These are phyloP conservation scores for Clonostachys byssicola DNA, from an alignment of 2,329 filamentous ascomycete species.

Conservation along the genomic window DNA sequence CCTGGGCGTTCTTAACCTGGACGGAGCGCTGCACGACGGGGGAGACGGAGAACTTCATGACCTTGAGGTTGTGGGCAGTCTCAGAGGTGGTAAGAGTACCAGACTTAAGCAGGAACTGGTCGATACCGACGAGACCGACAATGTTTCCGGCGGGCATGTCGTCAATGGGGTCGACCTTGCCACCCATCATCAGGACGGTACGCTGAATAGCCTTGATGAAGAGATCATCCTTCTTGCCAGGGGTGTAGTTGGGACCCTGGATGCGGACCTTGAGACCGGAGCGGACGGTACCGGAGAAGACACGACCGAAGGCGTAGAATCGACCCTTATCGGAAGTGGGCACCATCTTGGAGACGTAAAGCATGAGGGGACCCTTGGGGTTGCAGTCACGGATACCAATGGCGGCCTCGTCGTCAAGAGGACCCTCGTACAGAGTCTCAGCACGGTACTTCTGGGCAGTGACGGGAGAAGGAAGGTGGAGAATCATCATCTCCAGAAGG, in stretches of 20 bases:
- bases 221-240: constrained; percentile 97
- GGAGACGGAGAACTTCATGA: constrained; percentile 99
- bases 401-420: constrained; percentile 83
- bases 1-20: constrained; percentile 99
- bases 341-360: constrained; percentile 99
- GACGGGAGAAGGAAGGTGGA: constrained; percentile 93
- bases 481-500: constrained; percentile 99
- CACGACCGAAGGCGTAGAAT: constrained; percentile 99
- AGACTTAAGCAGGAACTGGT: constrained; percentile 99
- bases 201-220: constrained; percentile 99
- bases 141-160: constrained; percentile 99
- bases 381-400: constrained; percentile 98
- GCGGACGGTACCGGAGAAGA: constrained; percentile 96
- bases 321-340: constrained; percentile 99
- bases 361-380: constrained; percentile 96
- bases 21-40: constrained; percentile 98
- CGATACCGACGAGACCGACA: constrained; percentile 97
- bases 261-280: constrained; percentile 99
- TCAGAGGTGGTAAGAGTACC: constrained; percentile 98
- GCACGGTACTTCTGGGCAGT: constrained; percentile 97
- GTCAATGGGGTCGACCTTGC: constrained; percentile 97
- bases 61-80: constrained; percentile 99
- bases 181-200: constrained; percentile 99
- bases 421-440: constrained; percentile 99
- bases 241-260: constrained; percentile 97